Percentiles rank a stretch among this genome's conserved stretches.
Evolutionary conservation across 2,329 filamentous ascomycete genomes (phyloP).

Genomic region (Beauveria caledonica): DNA sequence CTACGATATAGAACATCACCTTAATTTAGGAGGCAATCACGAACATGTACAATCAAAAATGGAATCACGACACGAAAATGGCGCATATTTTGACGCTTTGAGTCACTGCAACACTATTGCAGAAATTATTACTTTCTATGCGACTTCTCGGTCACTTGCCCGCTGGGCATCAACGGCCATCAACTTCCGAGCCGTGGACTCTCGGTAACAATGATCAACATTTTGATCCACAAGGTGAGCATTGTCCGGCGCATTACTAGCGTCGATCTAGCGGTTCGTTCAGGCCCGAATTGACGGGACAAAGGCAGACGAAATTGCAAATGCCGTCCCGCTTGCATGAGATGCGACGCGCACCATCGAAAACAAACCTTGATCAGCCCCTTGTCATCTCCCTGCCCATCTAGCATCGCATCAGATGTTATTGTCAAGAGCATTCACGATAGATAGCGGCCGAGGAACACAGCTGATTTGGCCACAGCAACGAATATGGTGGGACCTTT

Average conservation of each 20-base stretch:
- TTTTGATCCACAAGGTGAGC: neutral
- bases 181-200: neutral
- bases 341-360: neutral
- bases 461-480: no score
- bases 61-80: neutral
- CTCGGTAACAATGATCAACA: neutral
- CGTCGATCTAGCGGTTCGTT: neutral
- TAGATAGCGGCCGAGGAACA: neutral
- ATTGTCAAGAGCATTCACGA: no score
- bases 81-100: neutral
- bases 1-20: neutral
- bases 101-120: neutral
- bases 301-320: neutral
- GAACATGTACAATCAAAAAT: neutral
- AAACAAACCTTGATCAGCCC: neutral
- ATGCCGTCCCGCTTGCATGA: neutral
- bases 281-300: no score
- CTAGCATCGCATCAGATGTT: no score
- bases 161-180: neutral
- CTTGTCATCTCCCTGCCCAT: no score
- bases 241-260: neutral
- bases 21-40: neutral
- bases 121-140: neutral
- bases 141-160: no score
- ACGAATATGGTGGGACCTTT: no score